Conservation (phyloP, 1,284 basidiomycete species). For the Neonothopanus nambi region DNA sequence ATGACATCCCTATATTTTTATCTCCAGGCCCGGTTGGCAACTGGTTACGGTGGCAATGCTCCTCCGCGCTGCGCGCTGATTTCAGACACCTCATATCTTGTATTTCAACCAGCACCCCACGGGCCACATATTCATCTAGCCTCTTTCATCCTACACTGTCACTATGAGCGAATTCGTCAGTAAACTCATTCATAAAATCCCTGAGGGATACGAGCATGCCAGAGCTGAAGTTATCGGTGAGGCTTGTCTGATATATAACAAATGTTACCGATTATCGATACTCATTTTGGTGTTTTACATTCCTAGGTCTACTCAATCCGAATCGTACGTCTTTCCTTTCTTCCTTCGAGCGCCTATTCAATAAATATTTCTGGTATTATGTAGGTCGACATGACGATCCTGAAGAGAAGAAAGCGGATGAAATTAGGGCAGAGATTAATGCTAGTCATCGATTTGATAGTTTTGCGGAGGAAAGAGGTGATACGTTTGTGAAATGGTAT, state of each 20-base stretch:
- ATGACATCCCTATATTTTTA: too few species aligned
- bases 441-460: conserved; percentile 81
- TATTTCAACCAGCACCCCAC: too few species aligned
- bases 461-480: conserved; percentile 71
- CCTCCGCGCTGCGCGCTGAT: too few species aligned
- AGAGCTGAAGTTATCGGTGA: conserved; percentile 9
- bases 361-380: background rate
- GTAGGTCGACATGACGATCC: conserved; percentile 60
- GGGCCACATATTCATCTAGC: too few species aligned
- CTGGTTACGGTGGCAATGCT: too few species aligned
- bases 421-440: conserved; percentile 70
- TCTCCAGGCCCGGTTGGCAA: too few species aligned
- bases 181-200: conserved; percentile 1
- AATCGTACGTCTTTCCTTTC: background rate
- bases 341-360: background rate
- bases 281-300: too few species aligned
- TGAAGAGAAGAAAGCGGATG: conserved; percentile 59
- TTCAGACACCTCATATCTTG: too few species aligned
- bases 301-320: conserved; percentile 6
- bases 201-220: conserved; percentile 7
- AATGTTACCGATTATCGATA: too few species aligned
- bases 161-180: background rate
- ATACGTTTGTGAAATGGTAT: conserved; percentile 86
- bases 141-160: too few species aligned
- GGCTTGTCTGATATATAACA: background rate